phyloP scores from a whole-genome alignment of 140 eudicot genomes.

The Senecio squalidus region DNA sequence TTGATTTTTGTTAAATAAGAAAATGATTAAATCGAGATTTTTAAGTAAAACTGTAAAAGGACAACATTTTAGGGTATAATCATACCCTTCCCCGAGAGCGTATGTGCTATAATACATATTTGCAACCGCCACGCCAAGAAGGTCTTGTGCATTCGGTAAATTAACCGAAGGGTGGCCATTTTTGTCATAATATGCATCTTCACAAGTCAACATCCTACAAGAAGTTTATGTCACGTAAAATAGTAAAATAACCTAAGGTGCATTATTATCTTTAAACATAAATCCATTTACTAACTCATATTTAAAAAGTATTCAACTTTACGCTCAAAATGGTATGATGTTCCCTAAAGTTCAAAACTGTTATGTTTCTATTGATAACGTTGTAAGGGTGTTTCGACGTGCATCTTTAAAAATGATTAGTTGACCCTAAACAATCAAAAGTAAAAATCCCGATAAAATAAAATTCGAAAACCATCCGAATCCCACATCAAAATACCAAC shows the following conservation, averaged over 20 bases:
- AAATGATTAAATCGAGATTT: background rate
- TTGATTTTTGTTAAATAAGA: too few relatives aligned
- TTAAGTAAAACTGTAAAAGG: constrained; percentile 12
- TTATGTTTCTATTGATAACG: too few relatives aligned
- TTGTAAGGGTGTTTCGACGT: too few relatives aligned
- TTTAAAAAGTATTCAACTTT: constrained; percentile 1
- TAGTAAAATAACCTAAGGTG: constrained; percentile 15
- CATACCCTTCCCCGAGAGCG: constrained; percentile 96
- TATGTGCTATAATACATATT: constrained; percentile 78
- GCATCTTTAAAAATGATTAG: too few relatives aligned
- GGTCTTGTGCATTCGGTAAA: constrained; percentile 44
- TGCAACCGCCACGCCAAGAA: constrained; percentile 77
- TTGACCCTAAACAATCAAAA: too few relatives aligned
- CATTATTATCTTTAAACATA: constrained; percentile 1
- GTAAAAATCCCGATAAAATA: too few relatives aligned
- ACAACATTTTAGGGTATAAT: background rate
- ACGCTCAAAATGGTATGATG: background rate
- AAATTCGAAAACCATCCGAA: too few relatives aligned
- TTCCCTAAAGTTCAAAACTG: background rate
- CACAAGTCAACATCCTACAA: constrained; percentile 84
- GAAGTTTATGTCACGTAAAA: constrained; percentile 16
- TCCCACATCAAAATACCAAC: too few relatives aligned
- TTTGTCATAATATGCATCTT: constrained; percentile 78
- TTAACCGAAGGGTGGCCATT: constrained; percentile 37
- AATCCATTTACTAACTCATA: background rate